Evolutionary conservation across 148 eudicot genomes (phyloP), one percentile per base, ranked within the genome.

Genomic region (Bassia scoparia): DNA sequence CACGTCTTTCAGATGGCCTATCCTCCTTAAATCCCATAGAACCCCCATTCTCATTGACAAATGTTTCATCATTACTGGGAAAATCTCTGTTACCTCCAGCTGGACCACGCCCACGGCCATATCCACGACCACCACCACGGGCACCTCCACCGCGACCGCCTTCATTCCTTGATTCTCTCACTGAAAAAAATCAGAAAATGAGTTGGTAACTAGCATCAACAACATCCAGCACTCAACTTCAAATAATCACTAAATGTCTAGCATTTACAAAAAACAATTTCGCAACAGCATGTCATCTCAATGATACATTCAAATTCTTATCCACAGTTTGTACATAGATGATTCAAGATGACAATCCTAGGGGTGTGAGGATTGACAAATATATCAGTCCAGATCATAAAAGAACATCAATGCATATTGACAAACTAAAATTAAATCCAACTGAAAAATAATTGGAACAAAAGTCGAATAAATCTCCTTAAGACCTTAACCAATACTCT

Each of bases 161-260:
- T 49, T 86, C 97, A 81, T 63, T 79, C 81, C 79, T 89, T 21
- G 82, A 68, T 72, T 88, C 95, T 76, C 85, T 86, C 68, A 86
- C 97, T 92, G 75, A 41, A 58, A 75, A 71, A 2, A 2, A 1
- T 5, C 31, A 58, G 62, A 4, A 5, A 18, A 55, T 24, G 7
- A 1, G 33, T 27, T n/a, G 2, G 7, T 41, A 8, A 8, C 46
- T 41, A 41, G 1, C 10, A 41, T 41, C 8, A 8, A 5, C 6
- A 41, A 41, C 1, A 0, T 41, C 12, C 13, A 41, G 46, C 46
- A 41, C 1, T 41, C 12, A 8, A 8, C 10, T 41, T 14, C 12
- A 2, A 41, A 41, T 41, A 41, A 7, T 2, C 7, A 41, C 8
- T 41, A 7, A 7, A 41, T 6, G 44, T 41, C 44, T 12, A 3